A percentile compares a stretch with the other conserved stretches of the same genome.
Evolutionary conservation across 768 basidiomycete species (phyloP).

Genomic region (Lentinula detonsa): DNA sequence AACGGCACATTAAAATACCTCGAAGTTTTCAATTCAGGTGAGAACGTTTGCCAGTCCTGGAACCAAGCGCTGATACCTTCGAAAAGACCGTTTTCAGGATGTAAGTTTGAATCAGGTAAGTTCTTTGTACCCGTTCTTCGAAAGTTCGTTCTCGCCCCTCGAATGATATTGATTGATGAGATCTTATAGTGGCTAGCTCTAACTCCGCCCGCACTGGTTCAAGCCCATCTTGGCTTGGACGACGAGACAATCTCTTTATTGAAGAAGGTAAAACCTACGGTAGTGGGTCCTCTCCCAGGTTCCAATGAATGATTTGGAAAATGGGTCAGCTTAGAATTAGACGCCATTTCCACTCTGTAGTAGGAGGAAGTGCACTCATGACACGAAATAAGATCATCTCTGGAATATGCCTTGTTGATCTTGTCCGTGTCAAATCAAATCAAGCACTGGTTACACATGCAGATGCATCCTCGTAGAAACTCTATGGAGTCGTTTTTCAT

Average conservation of each 20-base stretch:
- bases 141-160: neutral
- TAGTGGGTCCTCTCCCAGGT: conserved; percentile 3
- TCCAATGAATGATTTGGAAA: neutral
- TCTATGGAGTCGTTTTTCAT: too few relatives aligned
- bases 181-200: conserved; percentile 34
- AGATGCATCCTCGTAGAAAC: too few relatives aligned
- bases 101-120: conserved; percentile 42
- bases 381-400: too few relatives aligned
- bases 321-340: neutral
- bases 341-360: too few relatives aligned
- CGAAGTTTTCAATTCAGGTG: conserved; percentile 41
- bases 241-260: conserved; percentile 19
- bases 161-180: neutral
- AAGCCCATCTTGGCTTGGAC: conserved; percentile 35
- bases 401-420: too few relatives aligned
- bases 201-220: conserved; percentile 39
- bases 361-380: too few relatives aligned
- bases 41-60: neutral
- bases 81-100: conserved; percentile 17
- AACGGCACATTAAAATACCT: conserved; percentile 42
- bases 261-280: conserved; percentile 3
- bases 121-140: neutral
- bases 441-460: too few relatives aligned
- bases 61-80: neutral
- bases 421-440: too few relatives aligned